Evolutionary conservation across 2,329 filamentous ascomycete species (phyloP), one percentile per base, ranked within the genome.

Genomic region (Chrysosporium queenslandicum): DNA sequence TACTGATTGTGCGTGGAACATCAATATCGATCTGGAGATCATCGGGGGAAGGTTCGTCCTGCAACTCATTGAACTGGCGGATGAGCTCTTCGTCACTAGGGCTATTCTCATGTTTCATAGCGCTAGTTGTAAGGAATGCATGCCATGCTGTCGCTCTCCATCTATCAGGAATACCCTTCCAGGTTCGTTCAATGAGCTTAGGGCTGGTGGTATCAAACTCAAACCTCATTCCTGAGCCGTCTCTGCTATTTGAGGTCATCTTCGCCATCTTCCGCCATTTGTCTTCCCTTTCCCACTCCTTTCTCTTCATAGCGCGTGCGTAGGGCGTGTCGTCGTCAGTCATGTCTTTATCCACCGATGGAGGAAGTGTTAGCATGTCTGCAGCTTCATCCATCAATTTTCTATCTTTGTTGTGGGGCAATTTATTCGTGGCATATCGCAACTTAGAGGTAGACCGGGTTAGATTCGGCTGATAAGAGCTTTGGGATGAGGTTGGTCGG

Each of bases 11-110:
- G 50, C 92, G 80, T 0, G 92, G 92, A 16, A 98, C 92, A 66
- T 98, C 92, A 40, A 97, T 81, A 67, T 98, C 92, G 61, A 98
- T 98, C 70, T 98, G 92, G 20, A 91, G 83, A 67, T 98, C 92
- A 64, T 98, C 92, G 0, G 88, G 83, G 2, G 86, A 95, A 51
- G 81, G 81, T 54, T 82, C 73, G 14, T 81, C 74, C 63, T 94
- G 84, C 25, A 94, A 77, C 40, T 80, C 78, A 65, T 86, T 79
- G 64, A 88, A 95, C 27, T 79, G 75, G 39, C 77, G 74, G 36
- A 88, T 80, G 45, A 97, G 77, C 52, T 86, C 77, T 37, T 83
- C 80, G 52, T 92, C 87, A 0, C 80, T 75, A 2, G 80, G 78
- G 47, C 78, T 80, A 53, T 79, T 75, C 47, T 75, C 70, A 56